phyloP scores from a whole-genome alignment of 2,329 filamentous ascomycete species.

The Fragosphaeria purpurea region DNA sequence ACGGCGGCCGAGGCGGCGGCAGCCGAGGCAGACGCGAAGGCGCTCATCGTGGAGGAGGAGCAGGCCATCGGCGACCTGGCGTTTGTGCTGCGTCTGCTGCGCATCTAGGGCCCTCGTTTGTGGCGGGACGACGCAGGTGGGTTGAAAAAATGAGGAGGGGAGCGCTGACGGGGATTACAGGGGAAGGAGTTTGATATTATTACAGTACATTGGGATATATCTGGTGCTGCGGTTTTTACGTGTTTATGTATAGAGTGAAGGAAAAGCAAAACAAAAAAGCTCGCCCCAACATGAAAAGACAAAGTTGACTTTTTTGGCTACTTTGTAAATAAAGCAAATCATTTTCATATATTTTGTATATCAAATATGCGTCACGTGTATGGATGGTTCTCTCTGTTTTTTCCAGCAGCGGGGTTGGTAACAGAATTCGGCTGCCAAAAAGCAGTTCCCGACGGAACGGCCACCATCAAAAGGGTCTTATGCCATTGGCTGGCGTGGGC shows the following conservation, averaged over 20 bases:
- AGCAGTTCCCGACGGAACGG: too few species aligned
- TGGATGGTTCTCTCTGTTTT: too few species aligned
- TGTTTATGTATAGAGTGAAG: not conserved
- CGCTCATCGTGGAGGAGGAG: slow-evolving; percentile 69
- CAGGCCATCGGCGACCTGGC: slow-evolving; percentile 31
- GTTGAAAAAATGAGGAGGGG: not conserved
- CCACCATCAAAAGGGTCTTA: slow-evolving; percentile 3
- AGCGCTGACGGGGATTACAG: too few species aligned
- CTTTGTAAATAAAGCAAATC: not conserved
- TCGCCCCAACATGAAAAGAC: not conserved
- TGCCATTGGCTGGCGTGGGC: slow-evolving; percentile 3
- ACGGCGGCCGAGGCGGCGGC: slow-evolving; percentile 50
- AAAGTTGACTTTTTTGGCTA: not conserved
- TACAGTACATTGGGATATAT: not conserved
- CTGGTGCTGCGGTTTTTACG: not conserved
- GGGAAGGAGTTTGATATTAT: too few species aligned
- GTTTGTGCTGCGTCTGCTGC: slow-evolving; percentile 13
- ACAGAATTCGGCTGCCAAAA: too few species aligned
- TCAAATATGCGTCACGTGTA: too few species aligned
- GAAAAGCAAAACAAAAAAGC: not conserved
- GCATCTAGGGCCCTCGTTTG: not conserved
- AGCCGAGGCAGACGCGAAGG: slow-evolving; percentile 37
- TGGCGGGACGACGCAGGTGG: too few species aligned
- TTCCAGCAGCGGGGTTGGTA: too few species aligned
- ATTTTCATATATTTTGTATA: too few species aligned